A percentile compares a stretch with the other conserved stretches of the same genome.
Evolutionary conservation across 2,329 filamentous ascomycete genomes (phyloP).

Genomic region (Paracoccidioides brasiliensis): DNA sequence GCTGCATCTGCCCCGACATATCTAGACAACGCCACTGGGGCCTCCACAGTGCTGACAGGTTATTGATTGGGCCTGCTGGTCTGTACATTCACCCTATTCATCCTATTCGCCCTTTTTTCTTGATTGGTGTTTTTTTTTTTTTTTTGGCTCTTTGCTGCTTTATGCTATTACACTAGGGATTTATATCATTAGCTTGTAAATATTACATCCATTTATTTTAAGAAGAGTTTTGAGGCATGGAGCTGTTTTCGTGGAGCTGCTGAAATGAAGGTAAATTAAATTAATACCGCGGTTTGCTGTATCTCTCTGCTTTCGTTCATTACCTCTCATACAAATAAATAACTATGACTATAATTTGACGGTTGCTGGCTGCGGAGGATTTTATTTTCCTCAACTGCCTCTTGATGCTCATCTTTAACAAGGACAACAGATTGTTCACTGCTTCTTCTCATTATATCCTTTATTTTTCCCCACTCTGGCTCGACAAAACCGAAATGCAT

Average conservation of each 20-base stretch:
- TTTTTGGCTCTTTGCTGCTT: not conserved
- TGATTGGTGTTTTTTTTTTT: not conserved
- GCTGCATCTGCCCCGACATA: not conserved
- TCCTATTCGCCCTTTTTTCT: not conserved
- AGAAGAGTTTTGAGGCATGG: not conserved
- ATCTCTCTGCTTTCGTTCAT: not conserved
- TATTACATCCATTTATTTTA: not conserved
- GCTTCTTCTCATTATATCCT: no score
- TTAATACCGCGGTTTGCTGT: not conserved
- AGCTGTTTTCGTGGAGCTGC: not conserved
- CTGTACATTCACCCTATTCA: not conserved
- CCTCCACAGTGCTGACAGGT: not conserved
- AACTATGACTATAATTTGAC: not conserved
- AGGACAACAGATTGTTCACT: no score
- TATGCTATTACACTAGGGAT: not conserved
- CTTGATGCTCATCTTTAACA: no score
- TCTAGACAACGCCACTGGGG: not conserved
- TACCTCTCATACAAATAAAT: not conserved
- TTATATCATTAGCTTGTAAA: not conserved
- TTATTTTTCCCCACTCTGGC: no score
- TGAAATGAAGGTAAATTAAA: not conserved
- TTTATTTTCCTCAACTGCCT: no score
- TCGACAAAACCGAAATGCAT: no score
- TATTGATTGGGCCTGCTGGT: not conserved
- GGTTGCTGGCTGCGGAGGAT: no score